Base-by-base conservation (phyloP, 768 basidiomycete species). In the Flagelloscypha sp. region DNA sequence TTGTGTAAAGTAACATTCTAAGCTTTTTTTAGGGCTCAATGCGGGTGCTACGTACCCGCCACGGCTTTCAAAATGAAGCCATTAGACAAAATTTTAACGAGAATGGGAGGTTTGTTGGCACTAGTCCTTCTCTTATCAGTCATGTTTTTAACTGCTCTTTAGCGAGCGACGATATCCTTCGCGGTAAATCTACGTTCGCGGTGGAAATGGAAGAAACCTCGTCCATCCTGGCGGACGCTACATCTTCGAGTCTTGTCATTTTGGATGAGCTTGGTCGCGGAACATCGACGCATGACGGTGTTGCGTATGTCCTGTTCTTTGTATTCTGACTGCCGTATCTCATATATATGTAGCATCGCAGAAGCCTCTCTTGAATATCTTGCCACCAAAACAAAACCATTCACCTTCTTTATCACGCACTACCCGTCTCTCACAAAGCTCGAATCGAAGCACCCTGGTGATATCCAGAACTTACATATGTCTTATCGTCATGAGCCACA, bases 111-210 rank as follows among this genome's bases (percentile, higher is more conserved):
- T 82, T 46, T 33, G 75, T 44, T 15, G 4, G 17, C 16, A 4
- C 5, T 15, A 9, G n/a, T 17, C 32, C 27, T 23, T 30, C 25
- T 39, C 28, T 27, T 29, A 22, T 34, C 32, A 20, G 27, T 30
- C 11, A 10, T 27, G 17, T 23, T 33, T 30, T 45, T 25, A 45
- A 24, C 7, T 6, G 27, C 36, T 27, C 18, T 15, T 9, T 38
- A 82, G 94, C 94, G 0, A 83, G 78, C 7, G 94, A 98, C 52
- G 89, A 95, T 44, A 57, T 97, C 17, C 73, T 78, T 5, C 71
- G 83, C 24, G 90, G 90, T 0, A 76, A 87, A 6, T 94, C 90
- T 0, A 98, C 86, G 0, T 95, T 97, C 55, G 95, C 95, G 93
- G 87, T 97, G 3, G 94, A 99, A 57, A 81, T 98, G 69, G 70